Conservation (phyloP, 805 yeast species). For the Hanseniaspora jakobsenii region DNA sequence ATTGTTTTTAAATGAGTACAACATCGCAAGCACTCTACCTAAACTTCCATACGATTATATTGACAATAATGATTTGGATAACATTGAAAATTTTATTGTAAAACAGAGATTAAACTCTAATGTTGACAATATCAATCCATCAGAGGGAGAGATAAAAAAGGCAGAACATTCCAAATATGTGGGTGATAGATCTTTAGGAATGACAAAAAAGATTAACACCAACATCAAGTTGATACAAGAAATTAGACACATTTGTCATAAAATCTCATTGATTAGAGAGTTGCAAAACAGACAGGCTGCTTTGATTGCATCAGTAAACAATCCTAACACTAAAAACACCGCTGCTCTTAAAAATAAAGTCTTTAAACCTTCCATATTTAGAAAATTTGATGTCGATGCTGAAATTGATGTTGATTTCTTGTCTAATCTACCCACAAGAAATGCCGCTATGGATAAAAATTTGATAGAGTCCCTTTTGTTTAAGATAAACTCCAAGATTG, state of each 20-base stretch:
- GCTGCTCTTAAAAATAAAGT: conserved; percentile 7
- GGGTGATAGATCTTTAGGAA: conserved; percentile 39
- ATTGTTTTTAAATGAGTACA: conserved; percentile 69
- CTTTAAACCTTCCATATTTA: conserved; percentile 12
- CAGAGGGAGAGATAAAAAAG: too few relatives aligned
- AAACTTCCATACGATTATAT: conserved; percentile 44
- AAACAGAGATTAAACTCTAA: conserved; percentile 23
- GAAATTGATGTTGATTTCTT: conserved; percentile 66
- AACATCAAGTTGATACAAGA: conserved; percentile 77
- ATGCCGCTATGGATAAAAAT: conserved; percentile 39
- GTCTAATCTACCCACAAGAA: conserved; percentile 62
- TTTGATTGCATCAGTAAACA: conserved; percentile 12
- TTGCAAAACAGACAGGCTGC: conserved; percentile 49
- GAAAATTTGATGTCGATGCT: conserved; percentile 41
- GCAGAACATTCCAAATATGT: conserved; percentile 28
- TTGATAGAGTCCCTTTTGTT: conserved; percentile 56
- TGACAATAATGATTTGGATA: conserved; percentile 36
- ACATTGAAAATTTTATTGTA: conserved; percentile 35
- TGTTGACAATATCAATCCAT: conserved; percentile 28
- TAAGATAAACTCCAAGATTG: conserved; percentile 59
- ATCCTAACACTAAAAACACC: conserved; percentile 12
- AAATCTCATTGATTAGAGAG: conserved; percentile 74
- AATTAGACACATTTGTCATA: conserved; percentile 75
- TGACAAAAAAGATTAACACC: conserved; percentile 45
- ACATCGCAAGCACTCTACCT: conserved; percentile 70